These are phyloP conservation scores for Staphylotrichum longicolle DNA, from an alignment of 495 filamentous ascomycete species.

Conservation along the genomic window DNA sequence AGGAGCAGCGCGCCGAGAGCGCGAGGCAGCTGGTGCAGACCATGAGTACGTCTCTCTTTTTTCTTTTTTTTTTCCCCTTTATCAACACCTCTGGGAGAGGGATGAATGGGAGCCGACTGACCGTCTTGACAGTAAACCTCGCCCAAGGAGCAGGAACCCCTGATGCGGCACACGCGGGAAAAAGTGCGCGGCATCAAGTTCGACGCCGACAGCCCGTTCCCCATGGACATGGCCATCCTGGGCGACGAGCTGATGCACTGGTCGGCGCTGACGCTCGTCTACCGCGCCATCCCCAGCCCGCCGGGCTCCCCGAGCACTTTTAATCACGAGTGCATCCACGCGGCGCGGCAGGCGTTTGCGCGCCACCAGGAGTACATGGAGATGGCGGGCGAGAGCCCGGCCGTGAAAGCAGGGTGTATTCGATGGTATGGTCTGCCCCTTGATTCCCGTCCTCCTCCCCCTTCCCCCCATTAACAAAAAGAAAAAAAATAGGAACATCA, in stretches of 20 bases:
- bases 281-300: conserved; percentile 58
- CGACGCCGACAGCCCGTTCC: conserved; percentile 28
- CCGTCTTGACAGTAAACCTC: neutral
- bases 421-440: conserved; percentile 52
- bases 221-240: conserved; percentile 48
- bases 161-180: conserved; percentile 18
- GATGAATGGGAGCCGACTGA: too few relatives aligned
- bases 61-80: conserved; percentile 15
- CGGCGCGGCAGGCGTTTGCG: conserved; percentile 54
- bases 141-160: conserved; percentile 19
- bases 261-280: conserved; percentile 56
- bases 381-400: conserved; percentile 46
- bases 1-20: conserved; percentile 43
- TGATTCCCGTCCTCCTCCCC: neutral
- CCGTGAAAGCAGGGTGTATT: conserved; percentile 56
- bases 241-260: conserved; percentile 57
- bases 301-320: conserved; percentile 48
- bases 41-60: conserved; percentile 16
- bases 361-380: conserved; percentile 53
- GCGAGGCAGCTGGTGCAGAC: conserved; percentile 34
- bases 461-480: neutral
- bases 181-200: conserved; percentile 18
- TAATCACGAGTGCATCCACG: conserved; percentile 58
- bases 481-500: conserved; percentile 51
- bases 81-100: too few relatives aligned